A percentile compares a stretch with the other conserved stretches of the same genome.
Conservation (phyloP, 495 filamentous ascomycete genomes). For the Cercophora newfieldiana region DNA sequence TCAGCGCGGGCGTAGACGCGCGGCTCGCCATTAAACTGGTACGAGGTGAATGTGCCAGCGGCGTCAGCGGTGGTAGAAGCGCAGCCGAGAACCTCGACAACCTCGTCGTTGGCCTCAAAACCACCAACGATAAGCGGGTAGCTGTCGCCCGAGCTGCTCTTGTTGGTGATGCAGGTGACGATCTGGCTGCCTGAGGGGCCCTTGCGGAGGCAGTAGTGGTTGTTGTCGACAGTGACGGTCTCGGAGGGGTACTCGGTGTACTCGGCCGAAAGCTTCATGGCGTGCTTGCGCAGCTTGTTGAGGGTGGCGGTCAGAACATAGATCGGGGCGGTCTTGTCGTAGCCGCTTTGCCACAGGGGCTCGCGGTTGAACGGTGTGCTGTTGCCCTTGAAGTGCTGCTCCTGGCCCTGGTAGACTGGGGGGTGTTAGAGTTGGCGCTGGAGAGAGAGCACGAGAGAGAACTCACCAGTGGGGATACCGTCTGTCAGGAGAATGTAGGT, state of each 20-base stretch:
- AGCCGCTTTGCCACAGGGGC: slow-evolving; percentile 67
- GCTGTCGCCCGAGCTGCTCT: slow-evolving; percentile 30
- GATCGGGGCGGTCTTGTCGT: slow-evolving; percentile 57
- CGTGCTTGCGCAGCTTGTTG: slow-evolving; percentile 63
- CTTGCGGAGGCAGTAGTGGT: slow-evolving; percentile 64
- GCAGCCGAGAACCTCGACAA: slow-evolving; percentile 34
- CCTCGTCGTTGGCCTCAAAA: slow-evolving; percentile 28
- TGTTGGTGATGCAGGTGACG: slow-evolving; percentile 38
- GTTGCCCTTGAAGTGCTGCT: slow-evolving; percentile 66
- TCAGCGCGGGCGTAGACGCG: slow-evolving; percentile 23
- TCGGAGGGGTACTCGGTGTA: slow-evolving; percentile 58
- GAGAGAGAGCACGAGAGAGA: not conserved
- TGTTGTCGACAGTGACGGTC: slow-evolving; percentile 54
- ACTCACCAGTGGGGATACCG: slow-evolving; percentile 42
- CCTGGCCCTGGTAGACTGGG: slow-evolving; percentile 58
- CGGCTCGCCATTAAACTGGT: slow-evolving; percentile 29
- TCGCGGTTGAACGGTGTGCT: slow-evolving; percentile 68
- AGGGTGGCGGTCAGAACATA: slow-evolving; percentile 59
- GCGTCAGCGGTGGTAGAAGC: slow-evolving; percentile 24
- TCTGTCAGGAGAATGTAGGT: slow-evolving; percentile 70
- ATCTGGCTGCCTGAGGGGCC: slow-evolving; percentile 57
- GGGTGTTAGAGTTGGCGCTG: not conserved
- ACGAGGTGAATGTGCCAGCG: slow-evolving; percentile 27
- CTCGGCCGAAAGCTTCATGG: slow-evolving; percentile 43
- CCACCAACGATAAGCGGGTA: slow-evolving; percentile 27